Evolutionary conservation across 2,329 filamentous ascomycete genomes (phyloP), one percentile per base, ranked within the genome.

Genomic region (Xylariaceae sp.): DNA sequence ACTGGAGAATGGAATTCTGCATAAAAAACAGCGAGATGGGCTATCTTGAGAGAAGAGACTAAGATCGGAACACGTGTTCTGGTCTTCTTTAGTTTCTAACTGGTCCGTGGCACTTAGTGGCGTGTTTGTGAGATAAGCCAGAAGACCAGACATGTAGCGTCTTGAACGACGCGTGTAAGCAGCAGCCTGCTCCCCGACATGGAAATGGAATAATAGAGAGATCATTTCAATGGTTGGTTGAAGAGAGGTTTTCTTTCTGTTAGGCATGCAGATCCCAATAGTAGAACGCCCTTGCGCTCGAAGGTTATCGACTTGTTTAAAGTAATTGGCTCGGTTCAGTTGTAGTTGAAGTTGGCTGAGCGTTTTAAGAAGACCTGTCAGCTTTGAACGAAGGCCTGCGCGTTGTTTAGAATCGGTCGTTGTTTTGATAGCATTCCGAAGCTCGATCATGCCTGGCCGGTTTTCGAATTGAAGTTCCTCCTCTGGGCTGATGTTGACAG

Each of bases 341-440:
- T 44, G 4, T 44, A 44, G 23, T 44, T 22, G 19, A 22, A 38
- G 35, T 27, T 44, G 29, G 20, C 35, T n/a, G 14, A 44, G 35
- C 14, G 35, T 44, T 33, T 44, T 44, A 29, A 44, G 16, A 35
- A 44, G 22, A 34, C 16, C 6, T 23, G 33, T 39, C 17, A 39
- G 20, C 20, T 44, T 44, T 44, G 17, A 37, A 44, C 16, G 12
- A 35, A 44, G 33, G 27, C 25, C 3, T 44, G 42, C 25, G 25
- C 22, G 8, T 35, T 44, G 6, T 27, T 39, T 39, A 12, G 16
- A 27, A 35, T 44, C 10, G 6, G 4, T 44, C 40, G 12, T 44
- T 12, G 20, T 44, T 44, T 39, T 44, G 29, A 44, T 44, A 44
- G 36, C 36, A 40, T 44, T 44, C 2, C 17, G 29, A 39, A 44